Percentiles rank a stretch among this genome's conserved stretches.
phyloP scores from a whole-genome alignment of 2,329 filamentous ascomycete genomes.

The Esteya vermicola region DNA sequence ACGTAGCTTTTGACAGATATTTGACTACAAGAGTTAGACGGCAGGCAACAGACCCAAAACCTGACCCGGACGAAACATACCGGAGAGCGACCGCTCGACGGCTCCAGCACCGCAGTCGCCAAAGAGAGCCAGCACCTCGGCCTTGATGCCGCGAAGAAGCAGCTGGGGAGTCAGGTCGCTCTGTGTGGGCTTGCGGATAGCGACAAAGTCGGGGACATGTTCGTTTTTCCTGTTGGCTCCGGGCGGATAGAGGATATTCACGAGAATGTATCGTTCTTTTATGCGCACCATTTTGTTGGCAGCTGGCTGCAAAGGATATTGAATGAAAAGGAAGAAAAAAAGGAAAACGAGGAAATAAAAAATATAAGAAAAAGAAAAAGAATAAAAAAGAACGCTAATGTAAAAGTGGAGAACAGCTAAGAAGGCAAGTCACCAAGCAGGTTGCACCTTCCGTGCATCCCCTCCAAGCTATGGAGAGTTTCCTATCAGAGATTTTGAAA shows the following conservation, averaged over 20 bases:
- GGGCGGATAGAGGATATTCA: conserved; percentile 82
- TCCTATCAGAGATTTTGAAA: too few relatives aligned
- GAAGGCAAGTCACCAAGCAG: not conserved
- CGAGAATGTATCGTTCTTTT: conserved; percentile 90
- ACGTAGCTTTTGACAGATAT: conserved; percentile 84
- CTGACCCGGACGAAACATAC: conserved; percentile 37
- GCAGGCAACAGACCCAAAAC: not conserved
- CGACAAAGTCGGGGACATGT: conserved; percentile 44
- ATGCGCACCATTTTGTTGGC: conserved; percentile 65
- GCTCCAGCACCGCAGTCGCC: conserved; percentile 81
- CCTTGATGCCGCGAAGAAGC: conserved; percentile 55
- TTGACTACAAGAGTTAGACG: conserved; percentile 52
- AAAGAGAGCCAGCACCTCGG: conserved; percentile 59
- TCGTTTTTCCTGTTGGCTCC: conserved; percentile 23
- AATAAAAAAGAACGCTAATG: not conserved
- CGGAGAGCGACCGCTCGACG: conserved; percentile 51
- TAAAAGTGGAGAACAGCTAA: not conserved
- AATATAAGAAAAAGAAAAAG: not conserved
- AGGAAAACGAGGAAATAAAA: not conserved
- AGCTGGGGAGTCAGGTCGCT: conserved; percentile 52
- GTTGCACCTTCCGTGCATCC: not conserved
- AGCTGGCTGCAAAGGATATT: not conserved
- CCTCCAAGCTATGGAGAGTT: too few relatives aligned
- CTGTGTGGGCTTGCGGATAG: conserved; percentile 67
- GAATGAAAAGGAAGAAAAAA: not conserved